These are phyloP conservation scores for Mortierella polycephala DNA, from an alignment of 371 early-diverging fungal species.

Conservation along the genomic window DNA sequence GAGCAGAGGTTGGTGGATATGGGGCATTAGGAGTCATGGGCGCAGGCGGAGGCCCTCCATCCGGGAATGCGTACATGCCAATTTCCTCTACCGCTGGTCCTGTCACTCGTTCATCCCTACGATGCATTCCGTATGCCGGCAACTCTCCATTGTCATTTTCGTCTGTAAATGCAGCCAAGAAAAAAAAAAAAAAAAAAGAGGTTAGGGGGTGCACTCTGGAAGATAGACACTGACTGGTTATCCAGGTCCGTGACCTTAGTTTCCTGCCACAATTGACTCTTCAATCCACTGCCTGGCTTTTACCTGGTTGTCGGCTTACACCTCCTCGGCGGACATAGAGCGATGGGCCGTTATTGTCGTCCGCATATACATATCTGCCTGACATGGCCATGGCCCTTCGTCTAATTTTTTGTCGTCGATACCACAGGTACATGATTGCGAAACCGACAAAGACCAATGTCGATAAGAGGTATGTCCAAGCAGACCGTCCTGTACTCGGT, in stretches of 20 bases:
- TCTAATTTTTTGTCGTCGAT: conserved; percentile 20
- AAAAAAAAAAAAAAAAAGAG: conserved; percentile 1
- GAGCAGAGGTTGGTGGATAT: background rate
- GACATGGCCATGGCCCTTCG: conserved; percentile 2
- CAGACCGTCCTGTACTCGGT: background rate
- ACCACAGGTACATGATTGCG: conserved; percentile 29
- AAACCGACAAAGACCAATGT: conserved; percentile 15
- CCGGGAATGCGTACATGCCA: conserved; percentile 43
- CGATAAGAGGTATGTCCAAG: conserved; percentile 26
- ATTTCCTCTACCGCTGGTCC: conserved; percentile 46
- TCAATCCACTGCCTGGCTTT: conserved; percentile 1
- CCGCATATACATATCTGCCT: background rate
- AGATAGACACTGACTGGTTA: background rate
- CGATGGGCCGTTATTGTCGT: conserved; percentile 3
- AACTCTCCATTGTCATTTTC: conserved; percentile 37
- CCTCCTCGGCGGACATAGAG: conserved; percentile 18
- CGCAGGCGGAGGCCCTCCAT: conserved; percentile 8
- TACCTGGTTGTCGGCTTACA: conserved; percentile 45
- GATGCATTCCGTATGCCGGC: conserved; percentile 45
- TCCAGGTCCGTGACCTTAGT: background rate
- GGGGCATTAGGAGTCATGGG: background rate
- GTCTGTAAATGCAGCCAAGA: conserved; percentile 5
- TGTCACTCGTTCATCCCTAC: conserved; percentile 33
- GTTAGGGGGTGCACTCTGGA: background rate
- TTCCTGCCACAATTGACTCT: background rate